Percentiles rank a stretch among this genome's conserved stretches.
Conservation (phyloP, 371 early-diverging fungal species). For the Apophysomyces elegans region DNA sequence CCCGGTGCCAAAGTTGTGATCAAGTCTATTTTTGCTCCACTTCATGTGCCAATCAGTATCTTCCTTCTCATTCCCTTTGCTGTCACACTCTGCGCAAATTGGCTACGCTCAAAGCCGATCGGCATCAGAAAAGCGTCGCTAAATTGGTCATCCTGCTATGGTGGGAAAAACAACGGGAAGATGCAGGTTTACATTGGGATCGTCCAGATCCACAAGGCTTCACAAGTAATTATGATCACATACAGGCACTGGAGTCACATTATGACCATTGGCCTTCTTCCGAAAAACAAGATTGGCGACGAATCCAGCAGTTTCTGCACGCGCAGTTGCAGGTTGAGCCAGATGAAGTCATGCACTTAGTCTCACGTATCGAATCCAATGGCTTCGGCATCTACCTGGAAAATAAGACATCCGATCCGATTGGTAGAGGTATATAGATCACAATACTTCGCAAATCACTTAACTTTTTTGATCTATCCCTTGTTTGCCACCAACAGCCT, state of each 20-base stretch:
- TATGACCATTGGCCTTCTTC: constrained; percentile 45
- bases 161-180: constrained; percentile 27
- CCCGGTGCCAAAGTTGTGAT: constrained; percentile 52
- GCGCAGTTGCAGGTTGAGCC: constrained; percentile 19
- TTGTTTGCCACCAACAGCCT: constrained; percentile 3
- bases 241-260: constrained; percentile 49
- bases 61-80: constrained; percentile 17
- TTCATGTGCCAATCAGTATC: constrained; percentile 30
- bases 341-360: constrained; percentile 41
- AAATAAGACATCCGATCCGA: constrained; percentile 15
- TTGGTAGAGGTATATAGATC: constrained; percentile 27
- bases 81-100: constrained; percentile 49
- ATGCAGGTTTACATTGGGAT: constrained; percentile 4
- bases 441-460: constrained; percentile 5
- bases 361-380: constrained; percentile 56
- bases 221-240: constrained; percentile 24
- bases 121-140: constrained; percentile 49
- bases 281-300: constrained; percentile 43
- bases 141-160: constrained; percentile 33
- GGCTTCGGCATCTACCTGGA: constrained; percentile 54
- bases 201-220: constrained; percentile 13
- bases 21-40: constrained; percentile 54
- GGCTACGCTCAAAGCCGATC: constrained; percentile 47
- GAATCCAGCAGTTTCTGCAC: constrained; percentile 36
- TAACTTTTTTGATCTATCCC: neutral